Conservation (phyloP, 2,329 filamentous ascomycete genomes). For the Aspergillus hiratsukae region DNA sequence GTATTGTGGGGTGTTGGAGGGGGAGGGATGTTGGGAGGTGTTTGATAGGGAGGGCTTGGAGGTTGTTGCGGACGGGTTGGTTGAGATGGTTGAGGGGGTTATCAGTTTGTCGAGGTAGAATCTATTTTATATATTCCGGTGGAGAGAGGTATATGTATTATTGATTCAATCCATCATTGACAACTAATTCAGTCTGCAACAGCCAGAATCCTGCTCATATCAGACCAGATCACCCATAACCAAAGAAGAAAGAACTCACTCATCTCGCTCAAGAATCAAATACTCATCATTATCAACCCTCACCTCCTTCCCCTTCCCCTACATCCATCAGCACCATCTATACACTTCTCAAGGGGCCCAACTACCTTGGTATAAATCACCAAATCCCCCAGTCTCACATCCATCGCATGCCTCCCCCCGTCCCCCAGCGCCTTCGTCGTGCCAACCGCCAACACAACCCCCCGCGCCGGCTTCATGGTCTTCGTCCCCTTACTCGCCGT, state of each 20-base stretch:
- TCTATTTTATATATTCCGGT: too few species aligned
- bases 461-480: neutral
- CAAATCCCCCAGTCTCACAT: neutral
- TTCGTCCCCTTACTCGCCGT: neutral
- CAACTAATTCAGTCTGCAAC: neutral
- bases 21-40: slow-evolving; percentile 47
- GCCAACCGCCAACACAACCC: neutral
- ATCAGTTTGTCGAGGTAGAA: neutral
- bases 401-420: neutral
- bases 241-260: neutral
- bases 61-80: slow-evolving; percentile 45
- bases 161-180: too few species aligned
- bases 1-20: slow-evolving; percentile 52
- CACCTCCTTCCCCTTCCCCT: neutral
- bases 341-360: neutral
- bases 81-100: slow-evolving; percentile 45
- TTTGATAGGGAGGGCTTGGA: slow-evolving; percentile 48
- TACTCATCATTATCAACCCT: neutral
- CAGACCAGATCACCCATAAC: neutral
- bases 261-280: neutral
- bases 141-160: too few species aligned
- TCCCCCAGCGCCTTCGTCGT: neutral
- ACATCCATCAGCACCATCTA: neutral
- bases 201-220: neutral
- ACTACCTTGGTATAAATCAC: neutral